phyloP scores from a whole-genome alignment of 2,329 filamentous ascomycete species.

The Ophiocordyceps sinensis region DNA sequence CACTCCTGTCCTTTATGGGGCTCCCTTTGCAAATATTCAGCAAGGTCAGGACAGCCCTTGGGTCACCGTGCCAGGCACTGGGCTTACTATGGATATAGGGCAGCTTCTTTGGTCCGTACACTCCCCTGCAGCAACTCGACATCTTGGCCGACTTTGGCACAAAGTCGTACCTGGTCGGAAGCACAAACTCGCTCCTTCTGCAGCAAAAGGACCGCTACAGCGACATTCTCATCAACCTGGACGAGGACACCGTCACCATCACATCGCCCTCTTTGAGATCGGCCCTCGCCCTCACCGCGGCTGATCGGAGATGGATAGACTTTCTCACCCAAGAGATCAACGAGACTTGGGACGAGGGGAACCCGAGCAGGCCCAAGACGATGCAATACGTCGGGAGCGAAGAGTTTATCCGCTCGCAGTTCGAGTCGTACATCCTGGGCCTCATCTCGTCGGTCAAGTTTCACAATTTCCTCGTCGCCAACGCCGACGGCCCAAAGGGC shows the following conservation, averaged over 20 bases:
- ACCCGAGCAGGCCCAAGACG: constrained; percentile 81
- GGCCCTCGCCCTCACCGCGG: constrained; percentile 65
- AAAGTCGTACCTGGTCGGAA: constrained; percentile 94
- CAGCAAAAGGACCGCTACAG: constrained; percentile 94
- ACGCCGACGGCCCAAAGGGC: constrained; percentile 54
- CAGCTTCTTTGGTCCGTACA: constrained; percentile 91
- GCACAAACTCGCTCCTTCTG: constrained; percentile 84
- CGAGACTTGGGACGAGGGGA: constrained; percentile 90
- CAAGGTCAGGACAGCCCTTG: constrained; percentile 39
- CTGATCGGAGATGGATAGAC: constrained; percentile 93
- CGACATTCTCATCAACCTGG: constrained; percentile 90
- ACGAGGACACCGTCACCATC: constrained; percentile 75
- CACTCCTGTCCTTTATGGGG: constrained; percentile 86
- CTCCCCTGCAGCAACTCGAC: constrained; percentile 88
- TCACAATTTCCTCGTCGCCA: constrained; percentile 54
- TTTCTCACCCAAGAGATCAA: constrained; percentile 85
- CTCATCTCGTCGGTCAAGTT: constrained; percentile 84
- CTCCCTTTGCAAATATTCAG: constrained; percentile 90
- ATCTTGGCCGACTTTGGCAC: constrained; percentile 85
- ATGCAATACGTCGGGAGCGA: constrained; percentile 92
- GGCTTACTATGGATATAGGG: constrained; percentile 37
- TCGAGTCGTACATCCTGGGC: constrained; percentile 89
- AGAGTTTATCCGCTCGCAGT: constrained; percentile 92
- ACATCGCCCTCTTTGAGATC: constrained; percentile 63
- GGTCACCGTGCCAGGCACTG: not conserved